Evolutionary conservation across 169 alveolate genomes (phyloP).

Genomic region (Plasmodium fragile): DNA sequence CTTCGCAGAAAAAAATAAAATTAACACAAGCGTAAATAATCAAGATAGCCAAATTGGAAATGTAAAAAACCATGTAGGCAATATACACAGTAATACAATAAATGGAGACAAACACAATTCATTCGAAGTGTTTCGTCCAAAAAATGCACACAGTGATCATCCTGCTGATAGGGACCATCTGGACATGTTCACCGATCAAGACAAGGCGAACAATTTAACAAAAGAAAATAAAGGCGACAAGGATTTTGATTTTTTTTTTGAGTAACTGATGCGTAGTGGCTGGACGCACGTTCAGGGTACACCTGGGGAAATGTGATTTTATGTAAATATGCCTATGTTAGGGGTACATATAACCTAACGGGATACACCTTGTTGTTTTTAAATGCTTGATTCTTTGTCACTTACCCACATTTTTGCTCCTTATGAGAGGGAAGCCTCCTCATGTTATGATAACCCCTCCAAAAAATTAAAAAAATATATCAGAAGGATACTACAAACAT

Average conservation of each 20-base stretch:
- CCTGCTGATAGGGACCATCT: neutral
- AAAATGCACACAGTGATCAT: neutral
- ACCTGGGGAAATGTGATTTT: neutral
- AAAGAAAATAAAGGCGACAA: slow-evolving; percentile 8
- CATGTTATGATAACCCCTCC: neutral
- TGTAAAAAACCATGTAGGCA: neutral
- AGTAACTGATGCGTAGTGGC: neutral
- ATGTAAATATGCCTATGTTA: neutral
- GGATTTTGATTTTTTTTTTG: slow-evolving; percentile 40
- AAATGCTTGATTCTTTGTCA: neutral
- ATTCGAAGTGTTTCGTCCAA: neutral
- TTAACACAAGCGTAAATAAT: slow-evolving; percentile 12
- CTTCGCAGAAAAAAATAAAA: slow-evolving; percentile 12
- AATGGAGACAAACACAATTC: slow-evolving; percentile 14
- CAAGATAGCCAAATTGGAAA: neutral
- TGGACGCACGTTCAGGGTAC: neutral
- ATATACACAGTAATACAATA: neutral
- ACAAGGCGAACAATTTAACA: neutral
- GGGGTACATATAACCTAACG: neutral
- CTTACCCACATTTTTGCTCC: neutral
- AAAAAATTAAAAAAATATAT: neutral
- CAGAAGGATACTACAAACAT: neutral
- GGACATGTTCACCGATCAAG: neutral
- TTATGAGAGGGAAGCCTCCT: neutral
- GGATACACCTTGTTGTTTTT: neutral